Evolutionary conservation across 208 protist genomes (phyloP), one percentile per base, ranked within the genome.

Genomic region (Leishmania aethiopica): DNA sequence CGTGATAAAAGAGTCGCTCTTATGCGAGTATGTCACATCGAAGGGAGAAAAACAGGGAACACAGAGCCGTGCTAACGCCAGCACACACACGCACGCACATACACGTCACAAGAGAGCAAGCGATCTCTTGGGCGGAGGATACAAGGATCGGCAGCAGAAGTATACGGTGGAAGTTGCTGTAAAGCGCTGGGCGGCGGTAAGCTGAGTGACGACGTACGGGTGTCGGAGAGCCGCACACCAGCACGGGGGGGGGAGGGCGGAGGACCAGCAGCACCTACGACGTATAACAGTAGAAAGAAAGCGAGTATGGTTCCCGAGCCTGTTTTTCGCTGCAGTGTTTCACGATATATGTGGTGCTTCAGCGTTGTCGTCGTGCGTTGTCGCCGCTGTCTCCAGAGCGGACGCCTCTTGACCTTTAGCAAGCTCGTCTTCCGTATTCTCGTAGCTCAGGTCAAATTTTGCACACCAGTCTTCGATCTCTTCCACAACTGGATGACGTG

Each of bases 391-490:
- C 3, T 75, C 67, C 3, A 28, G 13, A 3, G 62, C 73, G 13
- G 45, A 40, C 19, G 2, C 32, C 51, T 87, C 80, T 13, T 77
- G 74, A 32, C 69, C 69, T 5, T 82, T 81, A 5, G 28, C 45
- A 3, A 45, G 62, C 3, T 69, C 45, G 17, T 76, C 81, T 60
- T 71, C 78, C 17, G 35, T 59, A 35, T 28, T 72, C 25, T 78
- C 73, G 64, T 84, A 88, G 22, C 69, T 40, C 77, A 97, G 80
- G n/a, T 84, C 89, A 80, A 97, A 97, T 80, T 83, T 86, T 10
- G 86, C 72, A 45, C 91, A 91, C 92, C 94, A 97, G 42, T 85
- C 78, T 76, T 97, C 92, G 47, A 97, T 93, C 75, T 97, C 94
- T 66, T 84, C 80, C 51, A 95, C 92, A n/a, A 96, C 86, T 28